Evolutionary conservation across 2,329 filamentous ascomycete species (phyloP), one percentile per base, ranked within the genome.

Genomic region (Venturia carpophila): DNA sequence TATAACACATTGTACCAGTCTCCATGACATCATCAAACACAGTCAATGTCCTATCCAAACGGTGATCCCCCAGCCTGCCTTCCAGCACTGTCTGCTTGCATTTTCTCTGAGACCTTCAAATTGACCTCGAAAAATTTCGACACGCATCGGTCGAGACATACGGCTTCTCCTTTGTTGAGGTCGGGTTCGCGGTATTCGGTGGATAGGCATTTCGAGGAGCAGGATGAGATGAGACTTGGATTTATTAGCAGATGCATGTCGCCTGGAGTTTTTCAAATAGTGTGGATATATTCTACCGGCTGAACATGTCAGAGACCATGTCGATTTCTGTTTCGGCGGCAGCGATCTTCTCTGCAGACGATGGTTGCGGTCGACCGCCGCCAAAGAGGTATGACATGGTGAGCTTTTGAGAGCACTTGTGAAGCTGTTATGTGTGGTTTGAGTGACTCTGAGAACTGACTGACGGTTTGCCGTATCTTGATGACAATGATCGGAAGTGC

Each of bases 111-210:
- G 67, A 97, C 91, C 83, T 97, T 97, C 82, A 96, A 87, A 78
- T 96, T 96, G 73, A 96, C 92, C 72, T 97, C 93, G 80, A 99
- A 97, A 83, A 97, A 99, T 82, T 99, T 99, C 75, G 90, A 85
- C 66, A 95, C 90, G 80, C 95, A 99, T 74, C 94, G 91, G 81
- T 99, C 94, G 71, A 99, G 87, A 82, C 95, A 99, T 72, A 99
- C 94, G 71, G 89, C 92, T 80, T 99, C 94, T 83, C 92, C 95
- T 82, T 99, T 99, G 86, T 97, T 96, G 73, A 99, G 87, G 72
- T 99, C 93, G 77, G 85, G 87, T 82, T 99, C 94, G 76, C 92
- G 91, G 86, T 97, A 99, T 73, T 93, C 87, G 73, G 81, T 83
- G 15, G 93, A 93, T 71, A 99, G 85, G 80, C 94, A 99, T 83